phyloP scores from a whole-genome alignment of 495 filamentous ascomycete species.

The Parachaetomium inaequale region DNA sequence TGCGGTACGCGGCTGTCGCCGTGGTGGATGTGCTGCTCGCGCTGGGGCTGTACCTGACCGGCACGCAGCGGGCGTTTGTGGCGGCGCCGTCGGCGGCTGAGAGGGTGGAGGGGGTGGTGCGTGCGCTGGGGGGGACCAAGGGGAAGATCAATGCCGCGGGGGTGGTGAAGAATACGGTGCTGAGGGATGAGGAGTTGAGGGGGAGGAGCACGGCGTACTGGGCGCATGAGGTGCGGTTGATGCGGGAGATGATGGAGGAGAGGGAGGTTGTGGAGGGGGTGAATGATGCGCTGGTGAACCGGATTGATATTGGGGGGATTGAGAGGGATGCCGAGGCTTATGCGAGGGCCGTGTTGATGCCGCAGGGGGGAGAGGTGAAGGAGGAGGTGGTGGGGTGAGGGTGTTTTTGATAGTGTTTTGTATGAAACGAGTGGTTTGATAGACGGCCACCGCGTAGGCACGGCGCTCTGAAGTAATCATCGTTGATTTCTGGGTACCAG shows the following conservation, averaged over 20 bases:
- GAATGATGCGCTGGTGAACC: conserved; percentile 50
- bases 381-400: conserved; percentile 11
- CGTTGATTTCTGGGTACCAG: too few species aligned
- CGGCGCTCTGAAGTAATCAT: too few species aligned
- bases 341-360: conserved; percentile 44
- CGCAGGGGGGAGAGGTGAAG: conserved; percentile 12
- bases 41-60: conserved; percentile 62
- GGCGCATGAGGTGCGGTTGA: conserved; percentile 50
- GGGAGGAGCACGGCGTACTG: conserved; percentile 47
- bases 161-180: conserved; percentile 55
- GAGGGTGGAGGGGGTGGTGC: conserved; percentile 43
- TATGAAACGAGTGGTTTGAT: too few species aligned
- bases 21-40: conserved; percentile 60
- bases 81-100: conserved; percentile 44
- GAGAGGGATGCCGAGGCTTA: conserved; percentile 54
- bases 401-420: background rate
- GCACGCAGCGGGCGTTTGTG: conserved; percentile 64
- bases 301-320: conserved; percentile 49
- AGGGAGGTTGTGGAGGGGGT: conserved; percentile 56
- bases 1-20: conserved; percentile 57
- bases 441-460: too few species aligned
- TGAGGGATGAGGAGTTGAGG: conserved; percentile 51
- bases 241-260: conserved; percentile 59
- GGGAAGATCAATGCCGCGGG: conserved; percentile 49
- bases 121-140: conserved; percentile 38